Evolutionary conservation across 331 rosid species (phyloP).

Genomic region (Telfairia occidentalis): DNA sequence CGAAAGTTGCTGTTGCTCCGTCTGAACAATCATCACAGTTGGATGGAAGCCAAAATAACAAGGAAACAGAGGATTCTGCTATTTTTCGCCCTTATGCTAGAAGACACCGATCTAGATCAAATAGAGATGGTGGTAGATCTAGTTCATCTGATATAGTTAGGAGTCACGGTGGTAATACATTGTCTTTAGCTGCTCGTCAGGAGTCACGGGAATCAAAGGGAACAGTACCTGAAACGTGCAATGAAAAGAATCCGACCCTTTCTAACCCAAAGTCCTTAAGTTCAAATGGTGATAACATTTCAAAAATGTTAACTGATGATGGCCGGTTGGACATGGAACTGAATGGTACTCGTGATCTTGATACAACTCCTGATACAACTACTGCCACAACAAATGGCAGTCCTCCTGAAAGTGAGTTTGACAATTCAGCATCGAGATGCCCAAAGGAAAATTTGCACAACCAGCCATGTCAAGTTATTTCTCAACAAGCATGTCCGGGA

Average conservation of each 20-base stretch:
- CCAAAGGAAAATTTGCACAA: constrained; percentile 27
- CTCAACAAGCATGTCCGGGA: constrained; percentile 25
- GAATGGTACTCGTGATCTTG: constrained; percentile 37
- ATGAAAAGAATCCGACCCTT: constrained; percentile 44
- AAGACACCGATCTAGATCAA: constrained; percentile 80
- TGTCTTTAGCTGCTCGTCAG: constrained; percentile 35
- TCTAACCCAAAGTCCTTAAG: constrained; percentile 53
- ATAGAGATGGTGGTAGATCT: constrained; percentile 57
- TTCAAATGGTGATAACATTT: constrained; percentile 47
- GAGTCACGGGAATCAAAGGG: constrained; percentile 51
- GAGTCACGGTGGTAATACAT: constrained; percentile 27
- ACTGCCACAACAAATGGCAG: constrained; percentile 26
- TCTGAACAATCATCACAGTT: constrained; percentile 81
- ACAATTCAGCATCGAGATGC: constrained; percentile 26
- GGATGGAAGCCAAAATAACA: constrained; percentile 69
- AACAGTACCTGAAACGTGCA: constrained; percentile 34
- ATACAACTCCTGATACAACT: constrained; percentile 22
- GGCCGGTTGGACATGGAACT: constrained; percentile 32
- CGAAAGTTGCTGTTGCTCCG: constrained; percentile 47
- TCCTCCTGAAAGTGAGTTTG: constrained; percentile 42
- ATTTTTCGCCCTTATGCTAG: constrained; percentile 93
- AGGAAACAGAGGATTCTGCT: constrained; percentile 91
- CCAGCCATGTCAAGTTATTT: constrained; percentile 33
- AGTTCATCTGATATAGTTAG: constrained; percentile 26
- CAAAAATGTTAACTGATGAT: constrained; percentile 32